Evolutionary conservation across 23 red algal genomes (phyloP).

Genomic region (Gracilaria gracilis): DNA sequence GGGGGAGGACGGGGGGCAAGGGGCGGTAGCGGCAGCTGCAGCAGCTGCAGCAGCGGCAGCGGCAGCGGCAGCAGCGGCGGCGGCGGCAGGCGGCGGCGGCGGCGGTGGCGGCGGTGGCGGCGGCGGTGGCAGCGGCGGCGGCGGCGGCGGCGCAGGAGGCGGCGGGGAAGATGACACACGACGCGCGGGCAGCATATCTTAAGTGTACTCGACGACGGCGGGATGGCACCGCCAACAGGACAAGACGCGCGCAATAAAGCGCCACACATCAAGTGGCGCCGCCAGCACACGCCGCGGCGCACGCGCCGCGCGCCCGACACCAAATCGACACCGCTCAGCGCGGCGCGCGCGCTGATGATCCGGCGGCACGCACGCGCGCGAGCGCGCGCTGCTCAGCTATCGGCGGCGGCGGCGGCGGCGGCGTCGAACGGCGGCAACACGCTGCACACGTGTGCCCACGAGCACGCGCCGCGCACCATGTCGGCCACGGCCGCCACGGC

Average conservation of each 20-base stretch:
- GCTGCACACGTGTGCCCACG: conserved; percentile 3
- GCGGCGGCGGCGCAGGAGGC: not conserved
- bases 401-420: conserved; percentile 3
- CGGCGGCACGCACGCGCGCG: not conserved
- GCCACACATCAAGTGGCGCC: too few species aligned
- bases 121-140: not conserved
- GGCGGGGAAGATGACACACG: not conserved
- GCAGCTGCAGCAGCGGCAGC: not conserved
- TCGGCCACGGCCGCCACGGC: conserved; percentile 49
- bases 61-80: not conserved
- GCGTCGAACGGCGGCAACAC: not conserved
- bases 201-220: too few species aligned
- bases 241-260: too few species aligned
- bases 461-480: not conserved
- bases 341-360: not conserved
- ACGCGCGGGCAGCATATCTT: conserved; percentile 10
- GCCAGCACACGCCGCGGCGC: not conserved
- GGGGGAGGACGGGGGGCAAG: not conserved
- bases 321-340: not conserved
- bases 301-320: not conserved
- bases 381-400: not conserved
- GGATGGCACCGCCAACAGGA: too few species aligned
- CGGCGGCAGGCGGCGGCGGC: not conserved
- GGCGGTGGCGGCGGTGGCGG: not conserved
- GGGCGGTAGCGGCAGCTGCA: not conserved